Evolutionary conservation across 2,329 filamentous ascomycete genomes (phyloP), one percentile per base, ranked within the genome.

Genomic region (Raffaelea deltoideospora): DNA sequence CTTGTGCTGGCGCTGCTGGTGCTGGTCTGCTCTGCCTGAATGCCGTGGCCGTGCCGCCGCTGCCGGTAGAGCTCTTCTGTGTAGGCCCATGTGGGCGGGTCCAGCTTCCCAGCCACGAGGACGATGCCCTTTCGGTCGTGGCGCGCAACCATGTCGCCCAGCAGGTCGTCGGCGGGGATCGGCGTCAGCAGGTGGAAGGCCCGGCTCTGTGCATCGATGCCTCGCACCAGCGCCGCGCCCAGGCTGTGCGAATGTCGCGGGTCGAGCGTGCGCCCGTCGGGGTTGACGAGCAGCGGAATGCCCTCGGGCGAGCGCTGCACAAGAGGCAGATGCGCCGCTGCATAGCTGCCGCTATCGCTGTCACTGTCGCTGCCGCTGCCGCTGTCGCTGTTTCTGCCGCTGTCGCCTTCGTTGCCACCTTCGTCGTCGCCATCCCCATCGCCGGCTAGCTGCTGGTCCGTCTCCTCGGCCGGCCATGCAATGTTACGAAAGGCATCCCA

Each of bases 21-120:
- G n/a, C n/a, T n/a, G n/a, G n/a, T n/a, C n/a, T n/a, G n/a, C n/a
- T n/a, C n/a, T n/a, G n/a, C n/a, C n/a, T n/a, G n/a, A n/a, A n/a
- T n/a, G n/a, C n/a, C n/a, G n/a, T n/a, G n/a, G n/a, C n/a, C n/a
- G n/a, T n/a, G n/a, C n/a, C n/a, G n/a, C 21, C 13, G 20, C 20
- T 23, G 4, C 4, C 53, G 46, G 43, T 73, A 66, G 14, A 76
- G 45, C 26, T 77, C 70, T 49, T 83, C 78, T 0, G 71, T 70
- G 42, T 79, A 81, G 2, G 76, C 74, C 77, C 78, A 84, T 3
- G 64, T 72, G 0, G 79, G 76, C 2, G 69, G 58, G 47, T 84
- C 79, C 38, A 81, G 72, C 45, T 70, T 76, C 3, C 79, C 79
- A 37, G 76, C 68, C 1, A 84, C 66, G 4, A 85, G 60, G 3